Conservation (phyloP, 495 filamentous ascomycete species). For the Penicillium parvum region DNA sequence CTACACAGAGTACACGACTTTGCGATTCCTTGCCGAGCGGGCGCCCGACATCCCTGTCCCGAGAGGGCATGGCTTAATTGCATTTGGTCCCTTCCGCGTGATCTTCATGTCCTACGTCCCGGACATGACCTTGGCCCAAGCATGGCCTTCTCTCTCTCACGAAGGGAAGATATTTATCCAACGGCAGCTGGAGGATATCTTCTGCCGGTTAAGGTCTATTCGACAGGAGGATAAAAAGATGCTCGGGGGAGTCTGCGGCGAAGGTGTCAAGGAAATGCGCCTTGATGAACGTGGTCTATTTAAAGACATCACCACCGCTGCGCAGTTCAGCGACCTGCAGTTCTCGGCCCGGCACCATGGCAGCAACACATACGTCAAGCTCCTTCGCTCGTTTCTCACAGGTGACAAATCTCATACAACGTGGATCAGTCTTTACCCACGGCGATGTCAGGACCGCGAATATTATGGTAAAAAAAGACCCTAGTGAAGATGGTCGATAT, state of each 20-base stretch:
- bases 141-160: constrained; percentile 22
- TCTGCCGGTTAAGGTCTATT: constrained; percentile 25
- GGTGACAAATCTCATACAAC: constrained; percentile 5
- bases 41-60: constrained; percentile 28
- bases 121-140: constrained; percentile 23
- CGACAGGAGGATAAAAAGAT: constrained; percentile 13
- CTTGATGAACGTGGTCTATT: constrained; percentile 15
- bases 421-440: constrained; percentile 35
- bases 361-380: constrained; percentile 21
- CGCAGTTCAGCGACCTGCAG: constrained; percentile 28
- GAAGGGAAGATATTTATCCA: constrained; percentile 30
- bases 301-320: constrained; percentile 24
- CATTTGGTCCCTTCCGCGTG: constrained; percentile 17
- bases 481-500: constrained; percentile 17
- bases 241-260: constrained; percentile 28
- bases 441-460: constrained; percentile 35
- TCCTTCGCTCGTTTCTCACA: constrained; percentile 26
- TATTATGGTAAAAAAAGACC: constrained; percentile 34
- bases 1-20: constrained; percentile 30
- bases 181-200: constrained; percentile 28
- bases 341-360: constrained; percentile 29
- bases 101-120: constrained; percentile 34
- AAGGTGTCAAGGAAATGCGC: constrained; percentile 30
- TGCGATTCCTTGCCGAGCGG: constrained; percentile 30
- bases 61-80: constrained; percentile 28